Percentiles rank a stretch among this genome's conserved stretches.
These are phyloP conservation scores for Purpureocillium lavendulum DNA, from an alignment of 2,329 filamentous ascomycete genomes.

Conservation along the genomic window DNA sequence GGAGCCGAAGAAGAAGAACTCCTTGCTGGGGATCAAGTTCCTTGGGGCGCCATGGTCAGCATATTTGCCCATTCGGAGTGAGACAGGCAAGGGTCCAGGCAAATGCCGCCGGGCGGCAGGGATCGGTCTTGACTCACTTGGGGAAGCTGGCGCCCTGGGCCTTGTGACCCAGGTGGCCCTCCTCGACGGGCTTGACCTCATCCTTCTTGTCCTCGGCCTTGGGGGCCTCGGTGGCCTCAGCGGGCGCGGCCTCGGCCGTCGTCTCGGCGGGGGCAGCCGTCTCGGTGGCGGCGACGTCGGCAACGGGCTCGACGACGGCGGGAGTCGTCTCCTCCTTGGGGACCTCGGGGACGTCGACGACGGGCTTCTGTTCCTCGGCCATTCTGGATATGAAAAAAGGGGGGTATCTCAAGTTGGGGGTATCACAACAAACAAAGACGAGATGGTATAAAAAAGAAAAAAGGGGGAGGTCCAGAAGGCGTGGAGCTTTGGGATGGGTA, in stretches of 20 bases:
- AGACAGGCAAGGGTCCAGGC: no score
- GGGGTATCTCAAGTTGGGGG: conserved; percentile 35
- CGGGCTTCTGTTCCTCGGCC: conserved; percentile 67
- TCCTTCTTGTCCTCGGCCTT: conserved; percentile 37
- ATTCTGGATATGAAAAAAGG: conserved; percentile 43
- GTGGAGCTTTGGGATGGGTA: conserved; percentile 16
- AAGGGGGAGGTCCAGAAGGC: conserved; percentile 24
- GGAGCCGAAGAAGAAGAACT: conserved; percentile 80
- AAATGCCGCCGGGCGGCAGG: neutral
- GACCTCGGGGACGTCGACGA: conserved; percentile 36
- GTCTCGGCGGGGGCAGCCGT: conserved; percentile 27
- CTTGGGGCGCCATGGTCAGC: conserved; percentile 33
- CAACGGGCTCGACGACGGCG: conserved; percentile 22
- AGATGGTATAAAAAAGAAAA: conserved; percentile 29
- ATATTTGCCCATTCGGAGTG: no score
- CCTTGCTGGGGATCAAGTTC: conserved; percentile 85
- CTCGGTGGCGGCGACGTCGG: conserved; percentile 31
- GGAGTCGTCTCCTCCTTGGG: conserved; percentile 45
- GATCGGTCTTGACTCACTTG: conserved; percentile 58
- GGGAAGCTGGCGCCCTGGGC: conserved; percentile 69
- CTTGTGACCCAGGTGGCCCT: conserved; percentile 86
- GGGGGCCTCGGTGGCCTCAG: conserved; percentile 26
- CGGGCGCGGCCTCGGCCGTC: conserved; percentile 31
- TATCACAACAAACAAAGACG: conserved; percentile 42
- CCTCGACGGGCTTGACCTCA: conserved; percentile 63